Base-by-base conservation (phyloP, 2,329 filamentous ascomycete species). In the Hypoxylon sp. region DNA sequence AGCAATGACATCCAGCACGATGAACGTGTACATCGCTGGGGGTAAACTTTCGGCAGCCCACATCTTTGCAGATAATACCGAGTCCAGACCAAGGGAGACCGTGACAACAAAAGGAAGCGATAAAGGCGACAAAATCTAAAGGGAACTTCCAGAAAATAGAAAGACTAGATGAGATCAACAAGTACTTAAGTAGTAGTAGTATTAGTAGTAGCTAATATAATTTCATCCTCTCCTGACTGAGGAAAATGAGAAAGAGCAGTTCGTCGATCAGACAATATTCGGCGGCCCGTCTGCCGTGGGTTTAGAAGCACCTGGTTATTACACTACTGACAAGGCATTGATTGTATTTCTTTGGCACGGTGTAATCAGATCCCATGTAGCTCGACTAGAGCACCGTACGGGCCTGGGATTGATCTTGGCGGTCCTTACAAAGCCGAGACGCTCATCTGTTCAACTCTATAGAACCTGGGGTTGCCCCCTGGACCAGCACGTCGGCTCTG, bases 41-140 rank as follows among this genome's bases (percentile, higher is more conserved):
- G 53, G 53, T 57, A 57, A 57, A 40, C 53, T 57, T 42, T 57
- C 53, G 22, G 44, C 30, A 48, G 53, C 53, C 53, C 53, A 57
- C 53, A 57, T 57, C 44, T 48, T 53, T 57, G 44, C 30, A 49
- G 24, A 26, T 36, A 14, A 11, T 6, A 14, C 28, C 18, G 26
- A 46, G n/a, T 32, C 52, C 40, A 46, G 52, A 46, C 40, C 40
- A 38, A 36, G 42, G 42, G 16, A 20, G 30, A 42, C 18, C 28
- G 12, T 22, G 42, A 45, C n/a, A 33, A 45, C 28, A 55, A 55
- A 46, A 45, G 42, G 26, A 33, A 16, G 30, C 30, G 30, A 30
- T 16, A 22, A 14, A 33, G 36, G 52, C 20, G 20, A 36, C 45
- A 16, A 20, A 20, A 55, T 46, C 30, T 14, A 42, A 46, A 28